Evolutionary conservation across 2,329 filamentous ascomycete species (phyloP).

Genomic region (Sclerotiophoma versabilis): DNA sequence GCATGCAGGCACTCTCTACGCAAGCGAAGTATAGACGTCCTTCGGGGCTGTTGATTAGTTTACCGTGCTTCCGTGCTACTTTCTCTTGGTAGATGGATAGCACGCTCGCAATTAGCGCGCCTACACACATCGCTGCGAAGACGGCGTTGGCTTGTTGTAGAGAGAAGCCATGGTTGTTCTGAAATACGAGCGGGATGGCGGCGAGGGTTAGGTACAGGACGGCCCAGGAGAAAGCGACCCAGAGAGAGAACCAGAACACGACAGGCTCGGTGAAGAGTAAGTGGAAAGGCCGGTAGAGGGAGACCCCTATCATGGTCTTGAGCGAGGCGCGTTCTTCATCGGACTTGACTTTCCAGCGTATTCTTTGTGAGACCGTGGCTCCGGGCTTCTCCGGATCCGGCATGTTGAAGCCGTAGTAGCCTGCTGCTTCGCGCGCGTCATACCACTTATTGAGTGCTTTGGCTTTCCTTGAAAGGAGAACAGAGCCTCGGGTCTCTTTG

Average conservation of each 20-base stretch:
- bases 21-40: constrained; percentile 84
- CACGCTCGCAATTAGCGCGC: constrained; percentile 69
- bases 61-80: constrained; percentile 60
- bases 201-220: constrained; percentile 85
- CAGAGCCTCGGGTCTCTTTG: constrained; percentile 81
- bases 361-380: constrained; percentile 57
- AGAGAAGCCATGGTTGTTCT: constrained; percentile 70
- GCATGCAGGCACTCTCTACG: constrained; percentile 75
- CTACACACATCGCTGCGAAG: constrained; percentile 76
- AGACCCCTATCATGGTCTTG: constrained; percentile 73
- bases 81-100: constrained; percentile 76
- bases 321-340: constrained; percentile 79
- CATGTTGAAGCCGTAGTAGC: constrained; percentile 64
- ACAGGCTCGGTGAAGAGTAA: constrained; percentile 78
- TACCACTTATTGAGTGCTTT: constrained; percentile 79
- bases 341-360: constrained; percentile 80
- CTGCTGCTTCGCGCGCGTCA: constrained; percentile 71
- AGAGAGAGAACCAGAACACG: constrained; percentile 86
- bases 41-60: constrained; percentile 64
- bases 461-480: constrained; percentile 80
- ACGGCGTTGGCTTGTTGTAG: constrained; percentile 72
- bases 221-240: constrained; percentile 90
- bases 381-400: constrained; percentile 27
- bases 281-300: constrained; percentile 78
- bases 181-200: constrained; percentile 80